Base-by-base conservation (phyloP, 306 rosid genomes). In the Rubus idaeus region DNA sequence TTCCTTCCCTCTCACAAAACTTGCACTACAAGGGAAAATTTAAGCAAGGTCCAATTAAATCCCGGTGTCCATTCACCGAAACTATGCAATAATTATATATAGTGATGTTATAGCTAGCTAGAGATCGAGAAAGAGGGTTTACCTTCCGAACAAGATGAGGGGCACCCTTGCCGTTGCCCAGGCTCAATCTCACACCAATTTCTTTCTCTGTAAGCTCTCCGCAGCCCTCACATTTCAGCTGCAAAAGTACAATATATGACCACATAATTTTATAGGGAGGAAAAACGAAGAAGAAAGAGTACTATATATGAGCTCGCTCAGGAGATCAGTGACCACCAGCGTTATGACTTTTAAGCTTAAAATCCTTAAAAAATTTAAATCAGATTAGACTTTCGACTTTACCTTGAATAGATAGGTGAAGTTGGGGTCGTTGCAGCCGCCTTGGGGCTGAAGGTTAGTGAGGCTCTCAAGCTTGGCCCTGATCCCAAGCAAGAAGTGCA, bases 1-100 rank as follows among this genome's bases (percentile, higher is more conserved):
- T 94, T 74, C 98, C 97, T 5, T 85, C 96, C 81, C 98, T 87
- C 79, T 86, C 91, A 85, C 97, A 94, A 63, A 94, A 88, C 85
- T 94, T 94, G 93, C 98, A 94, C 97, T 92, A 61, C 46, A 79
- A 68, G 71, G 83, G 45, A n/a, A 44, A 60, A 30, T 1, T 30
- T 23, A 23, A 23, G 26, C 26, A 23, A 23, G 26, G 26, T 23
- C 26, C 26, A 23, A 23, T 23, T 23, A 23, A 23, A 23, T 23
- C 26, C 14, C 51, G 5, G 12, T 47, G 16, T 47, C 51, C 51
- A 47, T 47, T 2, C 13, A 46, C 50, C 10, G 14, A 46, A 46
- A 47, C 51, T 47, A 47, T 47, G 16, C 51, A 47, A 47, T 16
- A 47, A 30, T 30, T 30, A 30, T 30, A 30, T 30, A 30, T 30